Conservation (phyloP, 148 eudicot species). For the Silene uniflora region DNA sequence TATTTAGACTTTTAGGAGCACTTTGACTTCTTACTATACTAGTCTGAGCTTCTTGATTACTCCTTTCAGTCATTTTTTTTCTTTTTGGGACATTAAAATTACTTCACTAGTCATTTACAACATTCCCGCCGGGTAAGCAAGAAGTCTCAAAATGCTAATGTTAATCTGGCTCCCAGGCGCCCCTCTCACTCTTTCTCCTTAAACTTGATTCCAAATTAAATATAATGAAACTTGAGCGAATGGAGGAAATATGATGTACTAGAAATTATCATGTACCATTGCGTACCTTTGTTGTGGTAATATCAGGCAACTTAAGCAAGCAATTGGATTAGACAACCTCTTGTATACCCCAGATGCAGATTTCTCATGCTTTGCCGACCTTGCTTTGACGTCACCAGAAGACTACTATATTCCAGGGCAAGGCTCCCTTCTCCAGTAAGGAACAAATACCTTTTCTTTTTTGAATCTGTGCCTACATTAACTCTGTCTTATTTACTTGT, state of each 20-base stretch:
- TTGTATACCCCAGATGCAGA: slow-evolving; percentile 98
- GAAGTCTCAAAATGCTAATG: not conserved
- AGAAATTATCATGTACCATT: not conserved
- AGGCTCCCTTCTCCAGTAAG: slow-evolving; percentile 98
- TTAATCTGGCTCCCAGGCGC: not conserved
- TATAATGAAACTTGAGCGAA: not conserved
- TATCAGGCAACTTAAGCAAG: slow-evolving; percentile 11
- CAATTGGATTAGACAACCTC: slow-evolving; percentile 62
- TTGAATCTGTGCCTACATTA: not conserved
- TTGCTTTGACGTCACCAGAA: slow-evolving; percentile 88
- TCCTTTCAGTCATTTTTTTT: not conserved
- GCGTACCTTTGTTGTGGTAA: slow-evolving; percentile 8
- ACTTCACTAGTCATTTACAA: not conserved
- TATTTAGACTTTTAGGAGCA: not conserved
- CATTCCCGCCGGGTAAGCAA: not conserved
- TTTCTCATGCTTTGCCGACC: slow-evolving; percentile 98
- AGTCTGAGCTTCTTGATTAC: not conserved
- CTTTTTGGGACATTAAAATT: not conserved
- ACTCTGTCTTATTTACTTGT: not conserved
- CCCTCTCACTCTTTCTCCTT: not conserved
- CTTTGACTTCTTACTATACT: not conserved
- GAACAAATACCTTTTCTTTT: slow-evolving; percentile 4
- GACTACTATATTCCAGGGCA: slow-evolving; percentile 89
- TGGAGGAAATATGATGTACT: not conserved
- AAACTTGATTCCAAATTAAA: not conserved